Base-by-base conservation (phyloP, 768 basidiomycete genomes). In the Jaapia argillacea region DNA sequence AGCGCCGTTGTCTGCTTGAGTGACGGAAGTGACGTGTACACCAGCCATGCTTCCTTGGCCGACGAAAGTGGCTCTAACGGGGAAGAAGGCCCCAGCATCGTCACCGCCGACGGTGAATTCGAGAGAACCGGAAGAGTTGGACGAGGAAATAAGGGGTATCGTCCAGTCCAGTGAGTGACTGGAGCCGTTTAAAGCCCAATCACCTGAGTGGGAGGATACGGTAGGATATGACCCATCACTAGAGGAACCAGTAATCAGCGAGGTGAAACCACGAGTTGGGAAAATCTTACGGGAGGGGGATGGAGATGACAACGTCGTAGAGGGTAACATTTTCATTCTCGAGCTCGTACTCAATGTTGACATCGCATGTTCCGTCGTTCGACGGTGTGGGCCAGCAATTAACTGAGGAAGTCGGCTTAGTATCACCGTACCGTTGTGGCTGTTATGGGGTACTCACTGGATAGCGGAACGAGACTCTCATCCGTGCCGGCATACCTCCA, bases 331-430 rank as follows among this genome's bases (percentile, higher is more conserved):
- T 73, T 49, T 85, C 74, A 49, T 90, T 86, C 58, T 94, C 91
- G 37, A 98, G 82, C 59, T 98, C 93, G 57, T 96, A 97, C 63
- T 97, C 96, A 49, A 98, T 88, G 62, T 87, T 93, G 47, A 98
- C 88, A 50, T 94, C 91, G 51, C 82, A 86, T 1, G 83, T 84
- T n/a, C 91, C 91, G 48, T 90, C 85, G 53, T 88, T 89, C 28
- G 86, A 81, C 4, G 88, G 85, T 10, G 90, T 82, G 10, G 93
- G 96, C 93, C 93, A 98, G 64, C 90, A 93, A 58, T 90, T 99
- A 60, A 99, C 93, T 92, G 45, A 24, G 40, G 24, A 38, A 26
- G 13, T 24, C 20, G 42, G 22, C 22, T 10, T 10, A 10, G 7
- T 13, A 7, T 12, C 37, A 21, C 10, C 7, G 7, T 7, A 22